Conservation (phyloP, 345 rosid genomes). For the Acer negundo region DNA sequence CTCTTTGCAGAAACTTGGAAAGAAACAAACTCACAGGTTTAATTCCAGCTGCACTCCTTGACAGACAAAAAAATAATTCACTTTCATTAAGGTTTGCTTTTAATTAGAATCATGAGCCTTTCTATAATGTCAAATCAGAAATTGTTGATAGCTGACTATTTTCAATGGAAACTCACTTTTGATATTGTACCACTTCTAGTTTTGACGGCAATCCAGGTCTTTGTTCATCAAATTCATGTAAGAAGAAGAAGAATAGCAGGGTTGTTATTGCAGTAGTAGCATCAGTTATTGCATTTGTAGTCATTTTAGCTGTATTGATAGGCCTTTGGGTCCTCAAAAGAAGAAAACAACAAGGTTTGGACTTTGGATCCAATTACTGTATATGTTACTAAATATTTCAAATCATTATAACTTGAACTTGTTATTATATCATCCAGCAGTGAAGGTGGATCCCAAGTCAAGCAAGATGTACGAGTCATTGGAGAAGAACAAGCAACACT, state of each 20-base stretch:
- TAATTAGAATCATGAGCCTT: neutral
- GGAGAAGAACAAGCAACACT: neutral
- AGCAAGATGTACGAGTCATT: neutral
- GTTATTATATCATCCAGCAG: neutral
- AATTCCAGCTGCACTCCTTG: conserved; percentile 43
- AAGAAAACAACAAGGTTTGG: conserved; percentile 27
- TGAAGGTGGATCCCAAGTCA: neutral
- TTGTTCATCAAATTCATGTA: conserved; percentile 40
- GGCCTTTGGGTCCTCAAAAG: conserved; percentile 26
- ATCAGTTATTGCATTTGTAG: conserved; percentile 23
- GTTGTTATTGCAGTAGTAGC: conserved; percentile 32
- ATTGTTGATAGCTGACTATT: neutral
- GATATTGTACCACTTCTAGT: neutral
- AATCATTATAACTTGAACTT: neutral
- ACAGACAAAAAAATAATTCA: conserved; percentile 33
- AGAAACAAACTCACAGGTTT: conserved; percentile 50
- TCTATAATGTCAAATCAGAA: neutral
- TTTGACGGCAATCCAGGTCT: conserved; percentile 34
- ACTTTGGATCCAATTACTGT: too few species aligned
- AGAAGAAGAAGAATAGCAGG: conserved; percentile 26
- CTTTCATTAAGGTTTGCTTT: conserved; percentile 40
- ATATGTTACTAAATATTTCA: too few species aligned
- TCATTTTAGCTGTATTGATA: conserved; percentile 30
- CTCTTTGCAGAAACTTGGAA: conserved; percentile 37
- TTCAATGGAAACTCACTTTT: neutral